Base-by-base conservation (phyloP, 305 asterid genomes). In the Fraxinus baroniana region DNA sequence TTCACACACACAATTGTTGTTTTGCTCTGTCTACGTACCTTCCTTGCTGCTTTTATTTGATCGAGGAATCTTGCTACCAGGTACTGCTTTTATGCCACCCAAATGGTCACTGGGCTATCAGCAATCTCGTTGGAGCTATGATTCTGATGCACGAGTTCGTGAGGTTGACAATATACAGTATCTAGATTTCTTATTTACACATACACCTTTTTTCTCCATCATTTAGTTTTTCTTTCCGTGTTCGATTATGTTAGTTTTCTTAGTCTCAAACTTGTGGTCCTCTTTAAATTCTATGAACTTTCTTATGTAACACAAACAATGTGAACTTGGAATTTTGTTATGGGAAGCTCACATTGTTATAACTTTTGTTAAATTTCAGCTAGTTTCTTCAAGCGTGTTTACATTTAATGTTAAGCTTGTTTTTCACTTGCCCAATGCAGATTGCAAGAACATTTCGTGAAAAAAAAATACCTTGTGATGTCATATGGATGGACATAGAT, bases 401-500 rank as follows among this genome's bases (percentile, higher is more conserved):
- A 30, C 20, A 37, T 80, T 77, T 52, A 33, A 41, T 10, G 17
- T 52, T 35, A 15, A 13, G 36, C 18, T 77, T 70, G 55, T 80
- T 81, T 39, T 68, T 24, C 81, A 28, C 81, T 81, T 83, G 52
- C 41, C 76, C 72, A 36, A 60, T 82, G 84, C 97, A 96, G 99
- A 87, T 96, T 71, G 94, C 97, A 26, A 93, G 82, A 86, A 94
- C 91, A 83, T 96, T 96, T 82, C 90, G 98, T 76, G 97, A 94
- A 64, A 96, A 96, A 88, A 80, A 83, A 71, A 94, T 94, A 86
- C 99, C 99, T 84, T 96, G 98, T 90, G 98, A 94, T 88, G 98
- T 94, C 89, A 90, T 96, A 82, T 96, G 99, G 99, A 96, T 96
- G 97, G 99, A 96, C 90, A 94, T 96, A 66, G 99, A 94, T 88